A percentile compares a stretch with the other conserved stretches of the same genome.
phyloP scores from a whole-genome alignment of 768 basidiomycete species.

The Austroboletus eburneus region DNA sequence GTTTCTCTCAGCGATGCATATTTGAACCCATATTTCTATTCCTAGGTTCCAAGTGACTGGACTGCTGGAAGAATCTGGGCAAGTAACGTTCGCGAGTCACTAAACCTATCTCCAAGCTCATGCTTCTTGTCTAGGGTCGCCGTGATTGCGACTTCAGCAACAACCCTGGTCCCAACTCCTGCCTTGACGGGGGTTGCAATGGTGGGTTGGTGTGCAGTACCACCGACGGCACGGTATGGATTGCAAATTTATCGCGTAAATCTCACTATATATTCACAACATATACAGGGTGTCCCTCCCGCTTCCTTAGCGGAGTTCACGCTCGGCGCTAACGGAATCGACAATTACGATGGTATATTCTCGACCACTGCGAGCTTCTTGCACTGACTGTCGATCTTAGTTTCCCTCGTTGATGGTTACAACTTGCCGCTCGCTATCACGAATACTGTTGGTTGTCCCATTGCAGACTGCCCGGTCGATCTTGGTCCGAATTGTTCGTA shows the following conservation, averaged over 20 bases:
- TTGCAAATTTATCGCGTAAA: not conserved
- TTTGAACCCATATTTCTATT: not conserved
- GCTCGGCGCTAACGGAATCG: slow-evolving; percentile 40
- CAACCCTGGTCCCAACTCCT: slow-evolving; percentile 51
- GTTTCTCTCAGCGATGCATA: not conserved
- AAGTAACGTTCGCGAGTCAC: not conserved
- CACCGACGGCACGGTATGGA: slow-evolving; percentile 43
- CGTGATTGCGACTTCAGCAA: slow-evolving; percentile 58
- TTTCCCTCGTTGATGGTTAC: slow-evolving; percentile 63
- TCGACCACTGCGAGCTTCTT: too few species aligned
- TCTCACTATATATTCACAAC: not conserved
- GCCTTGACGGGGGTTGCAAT: slow-evolving; percentile 63
- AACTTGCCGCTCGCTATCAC: slow-evolving; percentile 58
- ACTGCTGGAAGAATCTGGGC: slow-evolving; percentile 64
- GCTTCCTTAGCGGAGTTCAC: slow-evolving; percentile 69
- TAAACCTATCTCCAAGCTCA: too few species aligned
- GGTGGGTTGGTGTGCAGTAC: slow-evolving; percentile 60
- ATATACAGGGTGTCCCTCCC: slow-evolving; percentile 55
- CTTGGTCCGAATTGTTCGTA: slow-evolving; percentile 51
- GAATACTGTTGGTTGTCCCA: slow-evolving; percentile 51
- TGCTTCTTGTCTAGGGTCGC: slow-evolving; percentile 35
- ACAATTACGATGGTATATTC: slow-evolving; percentile 63
- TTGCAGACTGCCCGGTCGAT: slow-evolving; percentile 59
- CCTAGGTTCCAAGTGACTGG: slow-evolving; percentile 59
- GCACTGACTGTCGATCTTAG: too few species aligned